Conservation (phyloP, 306 rosid genomes). For the Glycine soja region DNA sequence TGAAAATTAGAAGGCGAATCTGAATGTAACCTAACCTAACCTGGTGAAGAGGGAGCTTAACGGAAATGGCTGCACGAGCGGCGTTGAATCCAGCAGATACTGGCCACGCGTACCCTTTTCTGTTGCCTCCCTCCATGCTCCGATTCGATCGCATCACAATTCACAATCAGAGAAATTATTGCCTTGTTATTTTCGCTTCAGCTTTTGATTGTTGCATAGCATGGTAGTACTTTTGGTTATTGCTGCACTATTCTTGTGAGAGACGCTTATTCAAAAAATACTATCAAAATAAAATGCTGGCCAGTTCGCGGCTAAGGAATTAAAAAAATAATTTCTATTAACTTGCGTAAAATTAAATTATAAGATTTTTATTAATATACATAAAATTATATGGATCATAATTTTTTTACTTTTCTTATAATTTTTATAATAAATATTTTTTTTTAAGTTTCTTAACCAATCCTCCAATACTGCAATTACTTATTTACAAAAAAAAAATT, state of each 20-base stretch:
- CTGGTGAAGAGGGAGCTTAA: conserved; percentile 41
- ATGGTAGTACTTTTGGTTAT: not conserved
- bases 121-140: conserved; percentile 28
- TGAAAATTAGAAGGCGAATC: not conserved
- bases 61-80: conserved; percentile 54
- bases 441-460: no score
- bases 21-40: not conserved
- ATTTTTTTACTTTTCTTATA: no score
- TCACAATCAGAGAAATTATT: not conserved
- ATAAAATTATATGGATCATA: no score
- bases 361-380: no score
- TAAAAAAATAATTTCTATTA: no score
- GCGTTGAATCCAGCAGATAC: conserved; percentile 53
- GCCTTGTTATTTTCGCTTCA: not conserved
- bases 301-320: no score
- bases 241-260: not conserved
- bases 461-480: no score
- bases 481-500: not conserved
- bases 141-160: not conserved
- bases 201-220: not conserved
- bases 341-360: no score
- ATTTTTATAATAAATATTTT: no score
- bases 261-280: not conserved
- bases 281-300: no score
- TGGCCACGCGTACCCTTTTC: conserved; percentile 48